phyloP scores from a whole-genome alignment of 2,329 filamentous ascomycete species.

The Paecilomyces formosus region DNA sequence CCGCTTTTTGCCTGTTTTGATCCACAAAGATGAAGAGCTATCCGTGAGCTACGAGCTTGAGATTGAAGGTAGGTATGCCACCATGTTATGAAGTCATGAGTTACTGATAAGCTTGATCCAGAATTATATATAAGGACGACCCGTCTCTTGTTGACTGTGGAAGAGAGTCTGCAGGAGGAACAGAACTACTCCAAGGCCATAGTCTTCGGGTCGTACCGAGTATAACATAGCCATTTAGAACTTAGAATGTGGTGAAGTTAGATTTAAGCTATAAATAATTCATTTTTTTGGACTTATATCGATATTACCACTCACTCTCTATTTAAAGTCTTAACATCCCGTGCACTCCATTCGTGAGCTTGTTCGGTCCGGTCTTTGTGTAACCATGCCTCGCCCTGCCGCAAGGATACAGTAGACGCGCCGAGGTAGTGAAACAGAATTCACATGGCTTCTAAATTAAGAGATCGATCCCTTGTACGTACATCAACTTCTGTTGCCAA shows the following conservation, averaged over 20 bases:
- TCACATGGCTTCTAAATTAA: neutral
- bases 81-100: neutral
- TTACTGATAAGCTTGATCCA: constrained; percentile 22
- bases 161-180: constrained; percentile 57
- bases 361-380: neutral
- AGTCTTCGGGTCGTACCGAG: constrained; percentile 22
- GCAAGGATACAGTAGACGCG: neutral
- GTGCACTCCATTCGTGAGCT: neutral
- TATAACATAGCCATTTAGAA: neutral
- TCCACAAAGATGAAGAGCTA: constrained; percentile 54
- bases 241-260: neutral
- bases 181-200: constrained; percentile 56
- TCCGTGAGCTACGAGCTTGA: constrained; percentile 63
- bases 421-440: neutral
- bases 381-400: neutral
- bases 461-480: neutral
- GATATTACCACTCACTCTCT: neutral
- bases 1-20: constrained; percentile 46
- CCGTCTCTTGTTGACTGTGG: constrained; percentile 57
- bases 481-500: neutral
- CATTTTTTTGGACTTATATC: neutral
- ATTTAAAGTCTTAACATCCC: neutral
- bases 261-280: neutral
- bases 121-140: constrained; percentile 61
- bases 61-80: constrained; percentile 55